Conservation (phyloP, 768 basidiomycete genomes). For the Termitomyces sp. region DNA sequence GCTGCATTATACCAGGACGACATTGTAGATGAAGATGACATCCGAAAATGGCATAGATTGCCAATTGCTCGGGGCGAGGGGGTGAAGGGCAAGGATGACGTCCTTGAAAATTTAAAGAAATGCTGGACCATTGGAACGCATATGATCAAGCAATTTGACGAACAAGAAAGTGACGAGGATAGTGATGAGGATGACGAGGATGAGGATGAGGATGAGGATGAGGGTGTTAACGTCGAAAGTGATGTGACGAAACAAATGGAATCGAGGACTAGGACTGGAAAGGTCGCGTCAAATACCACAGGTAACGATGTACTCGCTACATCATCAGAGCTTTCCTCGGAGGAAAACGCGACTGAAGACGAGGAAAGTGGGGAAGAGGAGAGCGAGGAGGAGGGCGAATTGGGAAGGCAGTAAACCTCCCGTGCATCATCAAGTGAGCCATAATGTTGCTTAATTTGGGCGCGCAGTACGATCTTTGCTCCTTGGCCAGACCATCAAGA, state of each 20-base stretch:
- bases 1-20: conserved; percentile 89
- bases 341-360: background rate
- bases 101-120: conserved; percentile 54
- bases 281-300: too few relatives aligned
- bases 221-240: background rate
- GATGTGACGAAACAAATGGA: background rate
- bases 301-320: background rate
- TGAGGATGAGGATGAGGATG: background rate
- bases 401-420: background rate
- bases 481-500: background rate
- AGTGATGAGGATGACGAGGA: conserved; percentile 11
- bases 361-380: background rate
- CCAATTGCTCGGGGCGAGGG: conserved; percentile 51
- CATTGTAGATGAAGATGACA: conserved; percentile 84
- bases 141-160: conserved; percentile 80
- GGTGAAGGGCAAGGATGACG: conserved; percentile 26
- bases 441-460: background rate
- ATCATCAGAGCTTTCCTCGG: background rate
- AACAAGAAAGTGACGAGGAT: conserved; percentile 40
- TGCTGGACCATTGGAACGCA: conserved; percentile 66
- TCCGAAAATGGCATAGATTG: conserved; percentile 78
- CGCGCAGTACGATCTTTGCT: background rate
- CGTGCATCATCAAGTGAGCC: too few relatives aligned
- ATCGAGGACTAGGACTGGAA: background rate
- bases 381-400: background rate